These are phyloP conservation scores for Nicotiana sylvestris DNA, from an alignment of 257 asterid species.

Conservation along the genomic window DNA sequence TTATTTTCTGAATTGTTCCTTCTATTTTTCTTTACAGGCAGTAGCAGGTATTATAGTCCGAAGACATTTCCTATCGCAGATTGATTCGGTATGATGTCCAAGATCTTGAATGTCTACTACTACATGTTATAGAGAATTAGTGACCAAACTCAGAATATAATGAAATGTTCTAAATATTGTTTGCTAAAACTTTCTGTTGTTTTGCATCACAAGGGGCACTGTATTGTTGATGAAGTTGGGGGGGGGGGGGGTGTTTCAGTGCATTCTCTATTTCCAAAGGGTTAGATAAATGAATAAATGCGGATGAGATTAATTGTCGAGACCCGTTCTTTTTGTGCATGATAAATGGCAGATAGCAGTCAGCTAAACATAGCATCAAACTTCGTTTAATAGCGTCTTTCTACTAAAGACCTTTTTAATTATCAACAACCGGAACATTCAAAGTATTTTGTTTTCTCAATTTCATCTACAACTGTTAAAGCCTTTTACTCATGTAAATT, in stretches of 20 bases:
- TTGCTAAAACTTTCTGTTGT: background rate
- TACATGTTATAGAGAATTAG: background rate
- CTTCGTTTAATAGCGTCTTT: background rate
- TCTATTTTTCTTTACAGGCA: slow-evolving; percentile 47
- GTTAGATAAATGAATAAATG: background rate
- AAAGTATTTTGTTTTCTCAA: background rate
- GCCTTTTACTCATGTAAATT: background rate
- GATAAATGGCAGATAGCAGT: background rate
- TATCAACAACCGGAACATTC: background rate
- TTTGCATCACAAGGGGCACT: background rate
- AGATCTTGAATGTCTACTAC: background rate
- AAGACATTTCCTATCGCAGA: slow-evolving; percentile 78
- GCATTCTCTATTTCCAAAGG: background rate
- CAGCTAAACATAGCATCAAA: background rate
- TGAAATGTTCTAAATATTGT: background rate
- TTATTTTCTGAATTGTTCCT: background rate
- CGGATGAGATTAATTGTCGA: background rate
- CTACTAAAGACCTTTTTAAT: background rate
- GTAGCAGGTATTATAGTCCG: slow-evolving; percentile 76
- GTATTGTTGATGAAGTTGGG: background rate
- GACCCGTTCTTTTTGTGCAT: background rate
- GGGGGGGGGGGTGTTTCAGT: background rate
- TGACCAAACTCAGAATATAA: background rate
- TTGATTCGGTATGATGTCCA: slow-evolving; percentile 65
- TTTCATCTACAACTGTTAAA: background rate